Evolutionary conservation across 441 rosid genomes (phyloP), one percentile per base, ranked within the genome.

Genomic region (Syzygium malaccense): DNA sequence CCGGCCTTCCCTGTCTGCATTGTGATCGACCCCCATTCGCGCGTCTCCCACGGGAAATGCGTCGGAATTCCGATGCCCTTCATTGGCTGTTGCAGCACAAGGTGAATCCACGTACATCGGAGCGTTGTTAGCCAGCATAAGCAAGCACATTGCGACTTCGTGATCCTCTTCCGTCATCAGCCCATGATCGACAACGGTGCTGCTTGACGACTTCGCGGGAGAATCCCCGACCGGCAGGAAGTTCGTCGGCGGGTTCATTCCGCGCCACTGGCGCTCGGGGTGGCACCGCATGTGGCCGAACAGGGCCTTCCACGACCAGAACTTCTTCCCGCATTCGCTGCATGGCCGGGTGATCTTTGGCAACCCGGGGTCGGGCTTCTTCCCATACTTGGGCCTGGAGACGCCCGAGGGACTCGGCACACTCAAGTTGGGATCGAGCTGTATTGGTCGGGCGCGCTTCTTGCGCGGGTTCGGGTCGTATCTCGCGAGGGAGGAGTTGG

Each of bases 261-360:
- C 90, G 1, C 99, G 98, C 98, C 99, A 96, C 90, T 94, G 95
- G 26, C 98, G 95, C 89, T 96, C 99, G 41, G 98, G 99, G 87
- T 96, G 99, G 90, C 99, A 96, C 86, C 99, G 75, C 90, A 86
- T 89, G 90, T 89, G 90, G 30, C 90, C 88, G 7, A 89, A 89
- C 88, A 89, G 41, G 45, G 90, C 90, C 86, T 89, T 86, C 88
- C 90, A 89, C 7, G 90, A 89, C 88, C 88, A 79, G 83, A 89
- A 89, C 90, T 62, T 86, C 88, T 89, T 86, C 60, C 90, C 88
- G 8, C 90, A 89, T 88, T 98, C 99, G 7, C 92, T 97, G 55
- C 99, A 98, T 6, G 98, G 98, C 45, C 92, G 88, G 12, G 98
- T 96, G 89, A 95, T 96, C 92, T 96, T 96, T 14, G 97, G 99